These are phyloP conservation scores for Penicillium flavigenum DNA, from an alignment of 495 filamentous ascomycete species.

Conservation along the genomic window DNA sequence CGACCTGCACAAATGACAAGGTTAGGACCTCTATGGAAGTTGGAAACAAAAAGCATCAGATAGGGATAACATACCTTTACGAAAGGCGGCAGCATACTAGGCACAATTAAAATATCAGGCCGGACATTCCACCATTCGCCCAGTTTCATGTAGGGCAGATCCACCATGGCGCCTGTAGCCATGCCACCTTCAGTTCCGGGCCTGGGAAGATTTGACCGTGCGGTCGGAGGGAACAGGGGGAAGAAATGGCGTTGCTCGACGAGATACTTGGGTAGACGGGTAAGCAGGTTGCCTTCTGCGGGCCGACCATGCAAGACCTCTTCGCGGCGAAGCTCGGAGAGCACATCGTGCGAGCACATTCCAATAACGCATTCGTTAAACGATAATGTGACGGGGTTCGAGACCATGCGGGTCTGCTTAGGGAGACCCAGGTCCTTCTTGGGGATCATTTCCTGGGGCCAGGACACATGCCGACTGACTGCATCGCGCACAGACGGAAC, in stretches of 20 bases:
- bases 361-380: slow-evolving; percentile 82
- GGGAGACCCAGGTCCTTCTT: slow-evolving; percentile 70
- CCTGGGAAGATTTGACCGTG: slow-evolving; percentile 64
- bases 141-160: slow-evolving; percentile 81
- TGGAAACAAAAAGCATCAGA: not conserved
- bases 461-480: slow-evolving; percentile 77
- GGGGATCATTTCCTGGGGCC: slow-evolving; percentile 81
- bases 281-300: slow-evolving; percentile 57
- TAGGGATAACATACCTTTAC: slow-evolving; percentile 63
- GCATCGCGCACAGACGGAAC: slow-evolving; percentile 86
- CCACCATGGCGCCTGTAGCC: slow-evolving; percentile 71
- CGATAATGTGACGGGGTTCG: slow-evolving; percentile 82
- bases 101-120: slow-evolving; percentile 83
- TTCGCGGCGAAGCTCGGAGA: slow-evolving; percentile 75
- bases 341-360: slow-evolving; percentile 77
- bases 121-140: slow-evolving; percentile 83
- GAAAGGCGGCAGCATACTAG: slow-evolving; percentile 80
- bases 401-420: slow-evolving; percentile 72
- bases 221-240: slow-evolving; percentile 78
- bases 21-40: not conserved
- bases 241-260: slow-evolving; percentile 88
- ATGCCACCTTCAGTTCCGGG: slow-evolving; percentile 53
- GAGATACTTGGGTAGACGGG: slow-evolving; percentile 66
- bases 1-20: slow-evolving; percentile 54
- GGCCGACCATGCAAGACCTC: slow-evolving; percentile 65